phyloP scores from a whole-genome alignment of 2,329 filamentous ascomycete genomes.

The Elsinoe necatrix region DNA sequence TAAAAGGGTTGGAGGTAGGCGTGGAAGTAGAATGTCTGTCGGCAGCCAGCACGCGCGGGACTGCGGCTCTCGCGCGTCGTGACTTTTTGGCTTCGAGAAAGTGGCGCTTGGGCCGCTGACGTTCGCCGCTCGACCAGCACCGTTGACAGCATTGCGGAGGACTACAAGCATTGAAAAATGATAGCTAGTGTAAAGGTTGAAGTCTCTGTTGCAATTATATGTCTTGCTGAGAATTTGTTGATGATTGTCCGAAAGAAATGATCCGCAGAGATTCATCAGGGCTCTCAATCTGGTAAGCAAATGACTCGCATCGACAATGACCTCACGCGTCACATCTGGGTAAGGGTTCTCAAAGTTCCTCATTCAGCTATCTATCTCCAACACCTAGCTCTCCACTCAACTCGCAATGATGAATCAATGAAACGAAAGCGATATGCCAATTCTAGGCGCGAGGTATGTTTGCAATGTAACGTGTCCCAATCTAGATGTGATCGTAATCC shows the following conservation, averaged over 20 bases:
- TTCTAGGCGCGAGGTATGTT: background rate
- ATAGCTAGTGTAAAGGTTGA: background rate
- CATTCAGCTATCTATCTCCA: background rate
- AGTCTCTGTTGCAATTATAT: background rate
- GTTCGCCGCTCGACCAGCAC: constrained; percentile 5
- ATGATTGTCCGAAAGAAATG: background rate
- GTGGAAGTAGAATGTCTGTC: background rate
- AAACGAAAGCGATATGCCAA: background rate
- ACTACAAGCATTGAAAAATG: constrained; percentile 4
- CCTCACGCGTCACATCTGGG: constrained; percentile 6
- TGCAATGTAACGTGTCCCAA: background rate
- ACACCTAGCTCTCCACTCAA: background rate
- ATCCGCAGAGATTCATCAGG: background rate
- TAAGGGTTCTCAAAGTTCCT: background rate
- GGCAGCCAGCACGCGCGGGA: background rate
- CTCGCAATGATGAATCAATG: background rate
- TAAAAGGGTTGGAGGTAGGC: background rate
- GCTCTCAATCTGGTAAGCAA: background rate
- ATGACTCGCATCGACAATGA: constrained; percentile 4
- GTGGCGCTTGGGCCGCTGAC: constrained; percentile 8
- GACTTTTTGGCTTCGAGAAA: constrained; percentile 9
- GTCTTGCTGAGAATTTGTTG: background rate
- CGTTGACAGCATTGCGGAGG: constrained; percentile 11
- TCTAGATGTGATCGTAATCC: background rate
- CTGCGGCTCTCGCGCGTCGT: constrained; percentile 3